phyloP scores from a whole-genome alignment of 1,284 basidiomycete genomes.

The Coniferiporia weirii region DNA sequence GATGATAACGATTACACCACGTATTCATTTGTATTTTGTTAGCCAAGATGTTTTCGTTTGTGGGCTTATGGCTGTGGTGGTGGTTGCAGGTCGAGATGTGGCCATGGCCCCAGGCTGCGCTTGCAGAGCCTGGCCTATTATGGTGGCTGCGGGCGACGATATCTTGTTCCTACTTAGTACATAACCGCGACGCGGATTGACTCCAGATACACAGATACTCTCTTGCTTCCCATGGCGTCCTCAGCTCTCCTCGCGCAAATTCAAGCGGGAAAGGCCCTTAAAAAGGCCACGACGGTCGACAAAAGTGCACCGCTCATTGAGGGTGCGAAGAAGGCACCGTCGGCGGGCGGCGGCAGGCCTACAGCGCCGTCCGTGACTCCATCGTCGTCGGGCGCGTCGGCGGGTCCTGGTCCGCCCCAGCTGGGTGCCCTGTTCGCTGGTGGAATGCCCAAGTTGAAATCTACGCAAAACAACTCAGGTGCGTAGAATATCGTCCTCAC shows the following conservation, averaged over 20 bases:
- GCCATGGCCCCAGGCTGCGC: neutral
- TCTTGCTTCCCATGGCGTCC: constrained; percentile 50
- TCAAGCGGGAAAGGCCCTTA: constrained; percentile 74
- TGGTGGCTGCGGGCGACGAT: neutral
- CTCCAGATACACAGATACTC: neutral
- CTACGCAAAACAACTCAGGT: constrained; percentile 60
- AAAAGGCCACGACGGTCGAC: constrained; percentile 80
- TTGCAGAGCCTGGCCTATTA: neutral
- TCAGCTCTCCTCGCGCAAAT: constrained; percentile 69
- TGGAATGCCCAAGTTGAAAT: constrained; percentile 86
- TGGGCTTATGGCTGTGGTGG: neutral
- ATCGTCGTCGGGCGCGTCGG: constrained; percentile 17
- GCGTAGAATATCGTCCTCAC: constrained; percentile 25
- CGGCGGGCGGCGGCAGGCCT: constrained; percentile 36
- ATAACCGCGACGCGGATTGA: neutral
- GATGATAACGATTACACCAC: too few relatives aligned
- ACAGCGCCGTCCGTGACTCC: constrained; percentile 31
- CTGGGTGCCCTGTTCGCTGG: constrained; percentile 84
- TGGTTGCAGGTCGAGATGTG: neutral
- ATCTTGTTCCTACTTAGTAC: neutral
- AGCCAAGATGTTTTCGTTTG: neutral
- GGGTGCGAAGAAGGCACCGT: constrained; percentile 33
- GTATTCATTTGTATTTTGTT: too few relatives aligned
- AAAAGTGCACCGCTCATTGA: constrained; percentile 70
- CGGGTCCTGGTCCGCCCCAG: constrained; percentile 60